A percentile compares a stretch with the other conserved stretches of the same genome.
Conservation (phyloP, 257 asterid species). For the Solanum acaule region DNA sequence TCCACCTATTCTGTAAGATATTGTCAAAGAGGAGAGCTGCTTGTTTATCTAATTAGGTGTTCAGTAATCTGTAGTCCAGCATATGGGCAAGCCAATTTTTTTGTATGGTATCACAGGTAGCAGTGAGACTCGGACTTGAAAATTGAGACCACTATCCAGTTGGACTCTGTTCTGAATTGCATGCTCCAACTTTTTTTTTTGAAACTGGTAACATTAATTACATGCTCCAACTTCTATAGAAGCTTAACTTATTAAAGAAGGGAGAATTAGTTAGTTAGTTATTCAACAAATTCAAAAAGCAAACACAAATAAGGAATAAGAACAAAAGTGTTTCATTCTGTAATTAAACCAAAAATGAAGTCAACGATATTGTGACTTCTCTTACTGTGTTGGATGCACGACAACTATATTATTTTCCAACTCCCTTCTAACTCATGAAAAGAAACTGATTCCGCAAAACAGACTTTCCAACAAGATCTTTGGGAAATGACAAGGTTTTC, state of each 20-base stretch:
- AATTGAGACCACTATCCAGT: neutral
- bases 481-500: neutral
- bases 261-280: neutral
- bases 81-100: neutral
- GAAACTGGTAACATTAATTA: neutral
- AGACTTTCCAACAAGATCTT: neutral
- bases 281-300: neutral
- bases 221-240: neutral
- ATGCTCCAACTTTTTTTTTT: neutral
- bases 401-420: neutral
- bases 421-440: neutral
- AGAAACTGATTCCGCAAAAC: neutral
- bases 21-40: neutral
- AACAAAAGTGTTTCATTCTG: neutral
- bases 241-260: neutral
- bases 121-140: neutral
- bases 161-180: neutral
- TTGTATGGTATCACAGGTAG: neutral
- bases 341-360: neutral
- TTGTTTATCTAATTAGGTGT: neutral
- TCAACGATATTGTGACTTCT: neutral
- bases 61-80: neutral
- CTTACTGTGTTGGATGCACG: neutral
- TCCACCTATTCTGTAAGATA: neutral
- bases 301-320: neutral